phyloP scores from a whole-genome alignment of 2,329 filamentous ascomycete species.

The Botrytis deweyae region DNA sequence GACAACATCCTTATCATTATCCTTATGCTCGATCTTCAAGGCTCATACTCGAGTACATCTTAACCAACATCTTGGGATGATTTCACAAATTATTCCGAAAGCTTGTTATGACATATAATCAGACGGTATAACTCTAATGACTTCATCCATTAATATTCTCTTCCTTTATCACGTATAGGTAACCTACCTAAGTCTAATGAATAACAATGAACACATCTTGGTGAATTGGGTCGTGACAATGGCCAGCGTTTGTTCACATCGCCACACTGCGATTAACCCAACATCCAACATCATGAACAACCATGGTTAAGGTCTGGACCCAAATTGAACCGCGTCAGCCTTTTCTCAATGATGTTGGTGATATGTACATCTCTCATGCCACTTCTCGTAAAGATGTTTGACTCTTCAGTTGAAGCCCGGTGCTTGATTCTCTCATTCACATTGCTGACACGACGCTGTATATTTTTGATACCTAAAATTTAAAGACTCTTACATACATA shows the following conservation, averaged over 20 bases:
- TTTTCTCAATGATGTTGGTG: neutral
- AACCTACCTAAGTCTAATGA: no score
- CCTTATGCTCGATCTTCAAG: neutral
- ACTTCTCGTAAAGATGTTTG: neutral
- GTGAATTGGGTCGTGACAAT: neutral
- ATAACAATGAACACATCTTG: neutral
- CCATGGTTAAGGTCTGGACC: neutral
- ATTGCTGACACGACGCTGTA: neutral
- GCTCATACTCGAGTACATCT: neutral
- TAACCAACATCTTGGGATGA: neutral
- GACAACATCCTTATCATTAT: neutral
- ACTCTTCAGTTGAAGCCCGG: neutral
- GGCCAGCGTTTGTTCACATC: constrained; percentile 5
- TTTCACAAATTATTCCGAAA: neutral
- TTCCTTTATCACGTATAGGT: no score
- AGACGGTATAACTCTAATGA: neutral
- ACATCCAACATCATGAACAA: constrained; percentile 12
- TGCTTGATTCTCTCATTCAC: neutral
- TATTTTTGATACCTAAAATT: neutral
- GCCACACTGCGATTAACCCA: neutral
- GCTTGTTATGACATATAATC: neutral
- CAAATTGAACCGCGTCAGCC: neutral
- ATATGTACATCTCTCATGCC: neutral
- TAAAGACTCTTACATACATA: neutral
- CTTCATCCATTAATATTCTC: neutral